Conservation (phyloP, 768 basidiomycete species). For the Glaciozyma antarctica region DNA sequence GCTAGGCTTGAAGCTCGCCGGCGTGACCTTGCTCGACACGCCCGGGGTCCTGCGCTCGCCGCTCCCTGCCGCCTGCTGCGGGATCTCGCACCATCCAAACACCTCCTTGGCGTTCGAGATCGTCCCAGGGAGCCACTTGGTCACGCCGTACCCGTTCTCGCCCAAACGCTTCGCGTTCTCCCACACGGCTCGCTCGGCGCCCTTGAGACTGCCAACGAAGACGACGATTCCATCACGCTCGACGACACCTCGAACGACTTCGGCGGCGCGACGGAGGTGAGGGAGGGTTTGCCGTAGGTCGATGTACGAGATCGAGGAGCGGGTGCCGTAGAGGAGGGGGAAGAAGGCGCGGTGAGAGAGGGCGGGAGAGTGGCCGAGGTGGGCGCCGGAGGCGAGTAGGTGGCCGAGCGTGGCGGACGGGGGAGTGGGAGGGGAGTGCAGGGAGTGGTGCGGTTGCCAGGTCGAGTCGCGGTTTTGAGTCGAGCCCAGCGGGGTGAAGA, state of each 20-base stretch:
- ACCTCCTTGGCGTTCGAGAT: slow-evolving; percentile 75
- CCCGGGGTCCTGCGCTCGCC: not conserved
- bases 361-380: slow-evolving; percentile 71
- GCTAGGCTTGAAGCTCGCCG: slow-evolving; percentile 60
- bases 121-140: slow-evolving; percentile 87
- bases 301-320: slow-evolving; percentile 73
- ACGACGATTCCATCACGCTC: slow-evolving; percentile 72
- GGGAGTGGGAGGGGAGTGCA: slow-evolving; percentile 54
- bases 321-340: slow-evolving; percentile 85
- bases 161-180: slow-evolving; percentile 67
- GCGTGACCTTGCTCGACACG: slow-evolving; percentile 39
- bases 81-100: slow-evolving; percentile 47
- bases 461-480: slow-evolving; percentile 57
- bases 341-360: slow-evolving; percentile 82
- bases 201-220: slow-evolving; percentile 57
- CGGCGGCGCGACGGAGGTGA: slow-evolving; percentile 78
- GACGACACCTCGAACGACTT: slow-evolving; percentile 72
- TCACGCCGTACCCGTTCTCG: slow-evolving; percentile 69
- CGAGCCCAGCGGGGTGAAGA: slow-evolving; percentile 55
- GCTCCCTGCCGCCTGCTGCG: not conserved
- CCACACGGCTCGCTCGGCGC: slow-evolving; percentile 47
- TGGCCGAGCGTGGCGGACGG: slow-evolving; percentile 71
- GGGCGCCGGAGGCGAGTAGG: slow-evolving; percentile 83
- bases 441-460: slow-evolving; percentile 61
- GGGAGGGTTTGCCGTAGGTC: slow-evolving; percentile 90